Conservation (phyloP, 176 grass and related monocot species). For the Luzula sylvatica region DNA sequence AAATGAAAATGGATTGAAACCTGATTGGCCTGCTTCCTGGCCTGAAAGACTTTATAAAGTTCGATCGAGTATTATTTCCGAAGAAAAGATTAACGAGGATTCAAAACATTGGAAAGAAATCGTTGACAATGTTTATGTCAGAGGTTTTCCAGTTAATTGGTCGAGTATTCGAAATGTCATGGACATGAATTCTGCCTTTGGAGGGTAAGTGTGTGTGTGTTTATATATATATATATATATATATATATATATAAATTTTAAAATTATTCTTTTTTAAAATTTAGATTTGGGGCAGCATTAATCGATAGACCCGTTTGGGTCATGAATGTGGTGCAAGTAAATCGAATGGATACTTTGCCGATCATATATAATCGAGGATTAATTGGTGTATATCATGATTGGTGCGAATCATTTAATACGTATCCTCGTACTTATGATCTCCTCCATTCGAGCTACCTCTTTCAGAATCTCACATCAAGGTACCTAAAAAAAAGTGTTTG, state of each 20-base stretch:
- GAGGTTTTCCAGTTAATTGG: constrained; percentile 62
- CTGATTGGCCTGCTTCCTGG: constrained; percentile 57
- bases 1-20: constrained; percentile 23
- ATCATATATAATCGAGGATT: constrained; percentile 85
- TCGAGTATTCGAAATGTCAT: constrained; percentile 68
- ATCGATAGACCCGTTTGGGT: constrained; percentile 72
- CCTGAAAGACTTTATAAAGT: constrained; percentile 61
- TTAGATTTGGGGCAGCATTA: constrained; percentile 71
- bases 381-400: constrained; percentile 90
- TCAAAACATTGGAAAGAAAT: constrained; percentile 45
- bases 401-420: constrained; percentile 92
- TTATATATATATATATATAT: constrained; percentile 2
- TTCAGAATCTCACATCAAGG: constrained; percentile 53
- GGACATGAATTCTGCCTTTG: constrained; percentile 91
- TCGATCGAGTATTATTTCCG: constrained; percentile 24
- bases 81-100: constrained; percentile 47
- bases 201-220: constrained; percentile 90
- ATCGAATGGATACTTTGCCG: constrained; percentile 51
- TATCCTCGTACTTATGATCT: constrained; percentile 94
- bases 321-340: constrained; percentile 70
- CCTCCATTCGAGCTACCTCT: constrained; percentile 61
- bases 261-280: constrained; percentile 12
- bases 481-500: constrained; percentile 12
- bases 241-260: constrained; percentile 6
- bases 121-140: constrained; percentile 62